These are phyloP conservation scores for Xylariales sp. DNA, from an alignment of 2,329 filamentous ascomycete species.

Conservation along the genomic window DNA sequence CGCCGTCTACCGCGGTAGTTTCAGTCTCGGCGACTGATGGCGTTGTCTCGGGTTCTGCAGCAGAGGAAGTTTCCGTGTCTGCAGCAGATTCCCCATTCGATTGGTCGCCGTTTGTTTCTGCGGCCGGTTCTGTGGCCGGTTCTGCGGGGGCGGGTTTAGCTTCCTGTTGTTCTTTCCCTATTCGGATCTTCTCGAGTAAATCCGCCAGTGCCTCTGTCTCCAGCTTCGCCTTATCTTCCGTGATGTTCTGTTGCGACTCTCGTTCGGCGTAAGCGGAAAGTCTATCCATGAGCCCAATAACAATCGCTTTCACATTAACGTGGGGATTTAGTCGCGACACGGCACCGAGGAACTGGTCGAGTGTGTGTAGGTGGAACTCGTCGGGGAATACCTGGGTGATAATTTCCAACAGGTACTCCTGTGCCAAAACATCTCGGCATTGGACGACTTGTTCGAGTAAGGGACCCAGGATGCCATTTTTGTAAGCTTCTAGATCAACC, in stretches of 20 bases:
- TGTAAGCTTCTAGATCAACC: slow-evolving; percentile 95
- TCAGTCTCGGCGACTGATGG: slow-evolving; percentile 61
- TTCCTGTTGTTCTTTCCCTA: slow-evolving; percentile 69
- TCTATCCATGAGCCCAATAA: slow-evolving; percentile 97
- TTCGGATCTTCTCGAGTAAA: slow-evolving; percentile 80
- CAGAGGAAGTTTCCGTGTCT: slow-evolving; percentile 49
- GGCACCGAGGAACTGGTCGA: slow-evolving; percentile 93
- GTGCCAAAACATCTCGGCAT: slow-evolving; percentile 94
- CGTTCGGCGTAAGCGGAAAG: slow-evolving; percentile 94
- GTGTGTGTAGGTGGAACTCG: slow-evolving; percentile 96
- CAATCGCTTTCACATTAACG: slow-evolving; percentile 97
- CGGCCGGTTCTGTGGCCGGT: slow-evolving; percentile 49
- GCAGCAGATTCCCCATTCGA: slow-evolving; percentile 53
- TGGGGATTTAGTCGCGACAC: slow-evolving; percentile 94
- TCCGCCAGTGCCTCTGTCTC: slow-evolving; percentile 86
- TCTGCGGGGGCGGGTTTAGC: slow-evolving; percentile 41
- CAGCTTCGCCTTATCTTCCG: slow-evolving; percentile 77
- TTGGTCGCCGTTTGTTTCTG: slow-evolving; percentile 53
- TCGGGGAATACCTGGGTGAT: slow-evolving; percentile 99
- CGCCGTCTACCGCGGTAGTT: slow-evolving; percentile 60
- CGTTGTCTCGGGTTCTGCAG: slow-evolving; percentile 52
- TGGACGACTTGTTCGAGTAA: slow-evolving; percentile 97
- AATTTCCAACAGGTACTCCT: slow-evolving; percentile 97
- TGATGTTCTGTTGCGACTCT: slow-evolving; percentile 78
- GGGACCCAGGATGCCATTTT: slow-evolving; percentile 86